A percentile compares a stretch with the other conserved stretches of the same genome.
These are phyloP conservation scores for Metschnikowia lunata DNA, from an alignment of 805 yeast genomes.

Conservation along the genomic window DNA sequence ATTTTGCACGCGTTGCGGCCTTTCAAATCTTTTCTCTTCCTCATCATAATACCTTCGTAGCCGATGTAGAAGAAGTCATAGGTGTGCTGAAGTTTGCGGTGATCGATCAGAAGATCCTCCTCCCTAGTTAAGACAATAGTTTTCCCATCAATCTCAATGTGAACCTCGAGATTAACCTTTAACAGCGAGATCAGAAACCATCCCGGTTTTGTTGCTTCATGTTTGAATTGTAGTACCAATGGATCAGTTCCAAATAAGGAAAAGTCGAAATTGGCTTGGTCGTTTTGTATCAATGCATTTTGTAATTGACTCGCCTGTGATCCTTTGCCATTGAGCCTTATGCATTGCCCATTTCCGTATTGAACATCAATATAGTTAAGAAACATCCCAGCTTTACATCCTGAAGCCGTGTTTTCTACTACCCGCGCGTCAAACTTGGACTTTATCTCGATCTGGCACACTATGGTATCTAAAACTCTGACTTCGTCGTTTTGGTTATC, in stretches of 20 bases:
- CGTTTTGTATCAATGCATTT: not conserved
- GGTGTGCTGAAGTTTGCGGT: slow-evolving; percentile 2
- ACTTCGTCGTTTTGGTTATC: slow-evolving; percentile 1
- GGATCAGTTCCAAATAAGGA: slow-evolving; percentile 1
- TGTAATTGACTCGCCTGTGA: slow-evolving; percentile 4
- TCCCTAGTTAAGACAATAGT: slow-evolving; percentile 1
- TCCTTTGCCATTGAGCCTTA: slow-evolving; percentile 3
- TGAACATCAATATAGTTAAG: slow-evolving; percentile 1
- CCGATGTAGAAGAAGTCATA: slow-evolving; percentile 1
- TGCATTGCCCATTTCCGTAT: not conserved
- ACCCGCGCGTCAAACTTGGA: not conserved
- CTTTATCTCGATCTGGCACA: slow-evolving; percentile 1
- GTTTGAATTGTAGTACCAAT: slow-evolving; percentile 21
- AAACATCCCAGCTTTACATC: not conserved
- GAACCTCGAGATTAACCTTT: slow-evolving; percentile 10
- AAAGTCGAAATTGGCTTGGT: slow-evolving; percentile 4
- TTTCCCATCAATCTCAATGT: not conserved
- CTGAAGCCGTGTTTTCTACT: not conserved
- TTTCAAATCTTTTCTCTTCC: slow-evolving; percentile 3
- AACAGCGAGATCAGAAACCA: slow-evolving; percentile 18
- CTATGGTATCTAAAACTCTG: slow-evolving; percentile 3
- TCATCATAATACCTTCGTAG: not conserved
- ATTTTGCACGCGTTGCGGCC: slow-evolving; percentile 9
- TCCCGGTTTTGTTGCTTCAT: slow-evolving; percentile 22
- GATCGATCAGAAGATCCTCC: slow-evolving; percentile 2